These are phyloP conservation scores for Artemisia tridentata DNA, from an alignment of 129 eudicot genomes.

Conservation along the genomic window DNA sequence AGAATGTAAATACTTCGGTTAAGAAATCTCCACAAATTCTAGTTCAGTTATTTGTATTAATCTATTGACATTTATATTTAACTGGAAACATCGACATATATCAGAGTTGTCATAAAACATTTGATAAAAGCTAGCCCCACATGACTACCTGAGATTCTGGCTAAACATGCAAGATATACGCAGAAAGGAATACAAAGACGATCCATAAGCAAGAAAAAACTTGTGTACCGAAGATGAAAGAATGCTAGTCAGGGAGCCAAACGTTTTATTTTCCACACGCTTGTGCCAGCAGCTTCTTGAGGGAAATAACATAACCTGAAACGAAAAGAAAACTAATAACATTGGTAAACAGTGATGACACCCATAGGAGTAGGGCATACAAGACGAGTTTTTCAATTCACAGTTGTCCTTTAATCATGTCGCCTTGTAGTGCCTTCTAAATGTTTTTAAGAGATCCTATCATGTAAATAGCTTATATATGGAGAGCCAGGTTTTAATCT, in stretches of 20 bases:
- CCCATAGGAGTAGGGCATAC: too few species aligned
- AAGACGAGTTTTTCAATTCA: too few species aligned
- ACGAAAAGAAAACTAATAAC: conserved; percentile 3
- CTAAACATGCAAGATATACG: not conserved
- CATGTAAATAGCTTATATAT: too few species aligned
- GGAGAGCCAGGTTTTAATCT: too few species aligned
- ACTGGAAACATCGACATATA: not conserved
- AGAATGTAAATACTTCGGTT: too few species aligned
- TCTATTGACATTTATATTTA: conserved; percentile 6
- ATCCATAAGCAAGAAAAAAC: not conserved
- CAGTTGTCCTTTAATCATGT: not conserved
- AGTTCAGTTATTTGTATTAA: conserved; percentile 8
- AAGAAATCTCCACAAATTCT: not conserved
- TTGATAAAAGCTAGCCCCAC: not conserved
- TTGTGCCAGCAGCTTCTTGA: conserved; percentile 44
- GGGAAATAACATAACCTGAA: conserved; percentile 72
- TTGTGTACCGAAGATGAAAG: conserved; percentile 34
- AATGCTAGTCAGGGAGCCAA: conserved; percentile 84
- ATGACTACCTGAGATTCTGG: not conserved
- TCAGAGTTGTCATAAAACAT: conserved; percentile 5
- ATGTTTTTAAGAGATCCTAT: not conserved
- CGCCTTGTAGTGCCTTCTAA: not conserved
- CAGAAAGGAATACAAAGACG: conserved; percentile 3
- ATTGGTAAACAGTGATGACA: not conserved
- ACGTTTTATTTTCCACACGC: conserved; percentile 63